Evolutionary conservation across 306 rosid genomes (phyloP).

Genomic region (Trifolium dubium): DNA sequence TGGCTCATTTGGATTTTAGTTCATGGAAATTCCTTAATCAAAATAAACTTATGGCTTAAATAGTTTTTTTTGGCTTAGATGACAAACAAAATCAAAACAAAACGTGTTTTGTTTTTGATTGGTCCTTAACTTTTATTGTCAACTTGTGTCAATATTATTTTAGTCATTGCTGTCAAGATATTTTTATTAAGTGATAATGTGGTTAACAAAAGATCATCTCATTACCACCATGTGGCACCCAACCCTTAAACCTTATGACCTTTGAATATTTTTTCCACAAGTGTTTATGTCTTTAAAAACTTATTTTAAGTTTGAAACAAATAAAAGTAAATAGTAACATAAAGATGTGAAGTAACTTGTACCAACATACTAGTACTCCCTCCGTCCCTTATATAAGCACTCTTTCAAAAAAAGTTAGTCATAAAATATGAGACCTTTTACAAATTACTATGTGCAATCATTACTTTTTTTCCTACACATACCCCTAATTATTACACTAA

Average conservation of each 20-base stretch:
- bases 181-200: not conserved
- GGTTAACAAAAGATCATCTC: not conserved
- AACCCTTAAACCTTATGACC: not conserved
- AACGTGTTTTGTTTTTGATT: not conserved
- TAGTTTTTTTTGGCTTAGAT: too few species aligned
- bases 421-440: too few species aligned
- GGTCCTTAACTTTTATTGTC: not conserved
- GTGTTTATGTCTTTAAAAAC: too few species aligned
- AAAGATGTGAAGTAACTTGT: too few species aligned
- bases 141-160: not conserved
- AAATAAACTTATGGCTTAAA: not conserved
- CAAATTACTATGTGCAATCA: too few species aligned
- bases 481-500: too few species aligned
- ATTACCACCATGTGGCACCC: not conserved
- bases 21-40: not conserved
- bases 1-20: not conserved
- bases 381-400: too few species aligned
- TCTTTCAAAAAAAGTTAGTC: too few species aligned
- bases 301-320: too few species aligned
- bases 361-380: too few species aligned
- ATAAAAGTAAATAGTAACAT: not conserved
- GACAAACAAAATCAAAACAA: too few species aligned
- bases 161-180: not conserved
- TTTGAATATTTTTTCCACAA: not conserved
- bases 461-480: too few species aligned